phyloP scores from a whole-genome alignment of 441 rosid species.

The Populus hybrid region DNA sequence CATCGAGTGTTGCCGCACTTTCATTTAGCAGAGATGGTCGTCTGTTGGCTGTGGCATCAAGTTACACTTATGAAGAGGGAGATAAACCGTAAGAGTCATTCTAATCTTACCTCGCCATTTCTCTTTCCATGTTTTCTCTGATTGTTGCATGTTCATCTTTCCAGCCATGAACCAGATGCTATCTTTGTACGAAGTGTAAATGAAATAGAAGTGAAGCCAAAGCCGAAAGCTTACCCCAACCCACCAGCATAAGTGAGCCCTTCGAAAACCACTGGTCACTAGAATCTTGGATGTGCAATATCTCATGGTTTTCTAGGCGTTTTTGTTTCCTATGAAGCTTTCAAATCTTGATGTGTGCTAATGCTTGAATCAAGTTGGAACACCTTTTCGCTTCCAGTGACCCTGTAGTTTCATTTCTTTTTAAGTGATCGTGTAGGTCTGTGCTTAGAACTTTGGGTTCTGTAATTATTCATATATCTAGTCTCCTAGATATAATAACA shows the following conservation, averaged over 20 bases:
- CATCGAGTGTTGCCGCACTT: constrained; percentile 81
- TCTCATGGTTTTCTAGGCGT: neutral
- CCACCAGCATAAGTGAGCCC: constrained; percentile 46
- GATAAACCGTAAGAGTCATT: constrained; percentile 66
- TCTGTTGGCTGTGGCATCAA: constrained; percentile 91
- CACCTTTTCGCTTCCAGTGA: neutral
- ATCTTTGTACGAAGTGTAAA: constrained; percentile 74
- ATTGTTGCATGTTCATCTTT: constrained; percentile 11
- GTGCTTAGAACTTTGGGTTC: constrained; percentile 1
- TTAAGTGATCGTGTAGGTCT: neutral
- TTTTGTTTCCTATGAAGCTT: constrained; percentile 20
- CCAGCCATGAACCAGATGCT: constrained; percentile 85
- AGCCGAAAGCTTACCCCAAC: constrained; percentile 76
- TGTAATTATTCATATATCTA: constrained; percentile 2
- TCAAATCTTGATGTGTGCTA: neutral
- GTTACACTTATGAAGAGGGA: constrained; percentile 98
- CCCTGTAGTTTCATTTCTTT: neutral
- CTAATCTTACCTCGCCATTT: neutral
- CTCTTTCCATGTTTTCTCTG: neutral
- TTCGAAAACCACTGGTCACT: too few species aligned
- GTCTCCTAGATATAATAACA: neutral
- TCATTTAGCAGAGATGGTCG: constrained; percentile 97
- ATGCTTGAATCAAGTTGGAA: neutral
- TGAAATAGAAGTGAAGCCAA: constrained; percentile 87
- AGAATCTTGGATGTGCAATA: neutral